A percentile compares a stretch with the other conserved stretches of the same genome.
Evolutionary conservation across 352 stramenopile genomes (phyloP).

Genomic region (Globisporangium cystogenes): DNA sequence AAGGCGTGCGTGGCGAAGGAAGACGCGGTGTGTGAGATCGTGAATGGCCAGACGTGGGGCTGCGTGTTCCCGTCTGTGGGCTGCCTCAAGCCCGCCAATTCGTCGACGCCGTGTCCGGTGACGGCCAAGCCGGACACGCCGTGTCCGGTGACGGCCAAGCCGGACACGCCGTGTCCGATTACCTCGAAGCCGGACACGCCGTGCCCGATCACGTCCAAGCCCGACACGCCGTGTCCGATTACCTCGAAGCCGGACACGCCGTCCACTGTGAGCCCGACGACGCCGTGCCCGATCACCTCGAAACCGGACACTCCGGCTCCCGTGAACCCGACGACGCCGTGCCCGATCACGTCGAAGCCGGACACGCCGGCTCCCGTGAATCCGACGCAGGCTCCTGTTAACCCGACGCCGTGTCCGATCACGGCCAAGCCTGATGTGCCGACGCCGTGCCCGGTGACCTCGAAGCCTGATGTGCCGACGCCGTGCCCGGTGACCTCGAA

Average conservation of each 20-base stretch:
- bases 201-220: constrained; percentile 3
- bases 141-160: constrained; percentile 10
- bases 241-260: constrained; percentile 16
- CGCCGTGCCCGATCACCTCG: constrained; percentile 5
- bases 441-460: too few relatives aligned
- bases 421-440: too few relatives aligned
- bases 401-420: too few relatives aligned
- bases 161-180: constrained; percentile 11
- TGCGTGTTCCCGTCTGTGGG: constrained; percentile 21
- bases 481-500: too few relatives aligned
- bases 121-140: constrained; percentile 12
- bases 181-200: constrained; percentile 12
- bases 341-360: constrained; percentile 3
- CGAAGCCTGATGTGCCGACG: too few relatives aligned
- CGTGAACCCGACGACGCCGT: neutral
- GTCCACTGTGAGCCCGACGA: constrained; percentile 11
- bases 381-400: too few relatives aligned
- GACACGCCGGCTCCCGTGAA: too few relatives aligned
- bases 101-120: constrained; percentile 7
- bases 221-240: constrained; percentile 11
- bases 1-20: constrained; percentile 24
- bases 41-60: constrained; percentile 22
- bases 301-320: constrained; percentile 5
- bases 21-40: constrained; percentile 21
- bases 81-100: constrained; percentile 20